Percentiles rank a stretch among this genome's conserved stretches.
Evolutionary conservation across 768 basidiomycete genomes (phyloP).

Genomic region (Harrya chromipes): DNA sequence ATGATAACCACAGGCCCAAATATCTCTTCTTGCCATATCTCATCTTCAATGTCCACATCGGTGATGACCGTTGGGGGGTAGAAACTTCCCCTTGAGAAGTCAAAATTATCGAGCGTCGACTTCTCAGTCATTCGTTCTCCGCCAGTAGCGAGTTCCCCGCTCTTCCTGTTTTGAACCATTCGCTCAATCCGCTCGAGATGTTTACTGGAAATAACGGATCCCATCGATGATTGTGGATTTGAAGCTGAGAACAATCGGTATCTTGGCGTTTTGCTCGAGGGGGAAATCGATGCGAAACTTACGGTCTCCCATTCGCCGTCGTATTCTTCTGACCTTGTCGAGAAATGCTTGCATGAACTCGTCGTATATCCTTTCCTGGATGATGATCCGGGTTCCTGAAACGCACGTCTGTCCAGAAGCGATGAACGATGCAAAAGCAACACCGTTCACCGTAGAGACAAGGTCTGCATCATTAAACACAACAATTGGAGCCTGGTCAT

Average conservation of each 20-base stretch:
- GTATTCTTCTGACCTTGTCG: slow-evolving; percentile 60
- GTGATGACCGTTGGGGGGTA: slow-evolving; percentile 77
- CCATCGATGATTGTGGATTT: slow-evolving; percentile 73
- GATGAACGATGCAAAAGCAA: slow-evolving; percentile 79
- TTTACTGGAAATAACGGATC: slow-evolving; percentile 65
- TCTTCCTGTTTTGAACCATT: slow-evolving; percentile 47
- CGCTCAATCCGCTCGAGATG: slow-evolving; percentile 64
- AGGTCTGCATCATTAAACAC: slow-evolving; percentile 79
- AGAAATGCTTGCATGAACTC: slow-evolving; percentile 61
- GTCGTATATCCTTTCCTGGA: slow-evolving; percentile 70
- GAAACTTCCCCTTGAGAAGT: slow-evolving; percentile 71
- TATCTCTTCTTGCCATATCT: slow-evolving; percentile 79
- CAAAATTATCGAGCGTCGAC: slow-evolving; percentile 66
- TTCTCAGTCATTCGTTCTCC: slow-evolving; percentile 61
- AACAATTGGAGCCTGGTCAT: slow-evolving; percentile 67
- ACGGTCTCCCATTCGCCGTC: slow-evolving; percentile 77
- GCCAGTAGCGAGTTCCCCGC: slow-evolving; percentile 55
- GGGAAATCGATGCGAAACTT: slow-evolving; percentile 26
- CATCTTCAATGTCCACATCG: slow-evolving; percentile 53
- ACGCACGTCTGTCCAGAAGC: slow-evolving; percentile 90
- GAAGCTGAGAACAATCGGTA: slow-evolving; percentile 43
- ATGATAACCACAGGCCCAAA: slow-evolving; percentile 85
- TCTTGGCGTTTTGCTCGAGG: background rate
- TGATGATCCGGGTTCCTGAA: slow-evolving; percentile 81
- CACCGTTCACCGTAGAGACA: slow-evolving; percentile 73